These are phyloP conservation scores for Botrytis fabae DNA, from an alignment of 2,329 filamentous ascomycete genomes.

Conservation along the genomic window DNA sequence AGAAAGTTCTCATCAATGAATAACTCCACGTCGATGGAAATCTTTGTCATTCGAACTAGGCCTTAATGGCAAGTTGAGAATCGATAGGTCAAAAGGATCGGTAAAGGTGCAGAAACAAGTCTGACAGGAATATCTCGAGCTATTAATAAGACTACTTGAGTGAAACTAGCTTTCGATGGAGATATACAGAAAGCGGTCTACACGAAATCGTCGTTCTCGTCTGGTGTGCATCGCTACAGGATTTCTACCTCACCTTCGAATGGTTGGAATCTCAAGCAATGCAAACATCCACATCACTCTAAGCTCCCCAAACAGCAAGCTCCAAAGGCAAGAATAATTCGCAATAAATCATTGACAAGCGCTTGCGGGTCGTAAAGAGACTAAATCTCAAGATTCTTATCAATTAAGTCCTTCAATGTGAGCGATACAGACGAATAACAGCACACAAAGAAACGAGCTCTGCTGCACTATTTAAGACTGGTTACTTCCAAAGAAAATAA, in stretches of 20 bases:
- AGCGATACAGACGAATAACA: neutral
- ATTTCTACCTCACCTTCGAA: neutral
- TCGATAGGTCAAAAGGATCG: neutral
- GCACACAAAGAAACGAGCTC: neutral
- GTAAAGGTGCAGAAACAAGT: neutral
- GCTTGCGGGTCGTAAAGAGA: neutral
- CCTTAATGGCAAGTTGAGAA: neutral
- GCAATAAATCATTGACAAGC: neutral
- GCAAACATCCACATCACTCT: neutral
- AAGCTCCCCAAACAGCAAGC: neutral
- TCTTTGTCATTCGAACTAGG: neutral
- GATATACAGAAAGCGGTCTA: neutral
- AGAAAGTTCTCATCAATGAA: neutral
- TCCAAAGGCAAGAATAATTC: neutral
- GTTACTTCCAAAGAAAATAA: neutral
- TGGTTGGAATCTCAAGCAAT: neutral
- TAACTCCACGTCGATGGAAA: neutral
- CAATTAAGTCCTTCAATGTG: neutral
- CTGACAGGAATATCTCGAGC: neutral
- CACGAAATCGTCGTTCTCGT: neutral
- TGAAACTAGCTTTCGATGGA: neutral
- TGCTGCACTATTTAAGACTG: neutral
- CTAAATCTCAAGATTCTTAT: neutral
- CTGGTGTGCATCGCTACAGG: neutral
- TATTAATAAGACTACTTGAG: neutral